Evolutionary conservation across 176 grass and related monocot species (phyloP), one percentile per base, ranked within the genome.

Genomic region (Otatea glauca): DNA sequence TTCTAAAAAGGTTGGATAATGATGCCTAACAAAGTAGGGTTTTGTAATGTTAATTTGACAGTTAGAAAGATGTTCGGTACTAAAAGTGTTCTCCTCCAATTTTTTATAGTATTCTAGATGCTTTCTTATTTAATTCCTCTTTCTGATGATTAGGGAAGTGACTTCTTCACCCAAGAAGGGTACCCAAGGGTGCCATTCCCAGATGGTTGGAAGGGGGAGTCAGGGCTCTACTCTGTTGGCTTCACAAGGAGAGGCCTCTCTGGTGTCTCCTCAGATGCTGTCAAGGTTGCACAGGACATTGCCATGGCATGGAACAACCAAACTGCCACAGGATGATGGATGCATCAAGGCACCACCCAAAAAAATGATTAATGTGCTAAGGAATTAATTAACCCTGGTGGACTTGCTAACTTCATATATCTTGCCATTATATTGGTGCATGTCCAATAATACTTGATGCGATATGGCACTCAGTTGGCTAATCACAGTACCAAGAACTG

Each of bases 241-340:
- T 97, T 93, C 87, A 92, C 87, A 29, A 92, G 85, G 78, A 93
- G 84, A 78, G 94, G 94, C 27, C 91, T 97, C 68, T 86, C 85
- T 20, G 94, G 94, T 47, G 91, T 90, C 49, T 91, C 89, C 43
- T 84, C 87, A 7, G 94, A 97, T 72, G 89, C 94, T 14, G 86
- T 90, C 54, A 88, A 81, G 81, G 86, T 90, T 61, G 89, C 94
- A 23, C 77, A 87, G 49, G 87, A 97, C 77, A 93, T 97, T 53
- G 83, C 81, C 75, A 86, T 43, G 83, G 75, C 78, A 29, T 97
- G 94, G 91, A 89, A 88, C n/a, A 78, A 93, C 72, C 84, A 90
- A 62, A 89, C 87, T 6, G 73, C 73, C 55, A 65, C 80, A 63
- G 78, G 74, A 71, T 71, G 72, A 88, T 72, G 18, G 32, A 38